Base-by-base conservation (phyloP, 768 basidiomycete species). In the Imleria badia region DNA sequence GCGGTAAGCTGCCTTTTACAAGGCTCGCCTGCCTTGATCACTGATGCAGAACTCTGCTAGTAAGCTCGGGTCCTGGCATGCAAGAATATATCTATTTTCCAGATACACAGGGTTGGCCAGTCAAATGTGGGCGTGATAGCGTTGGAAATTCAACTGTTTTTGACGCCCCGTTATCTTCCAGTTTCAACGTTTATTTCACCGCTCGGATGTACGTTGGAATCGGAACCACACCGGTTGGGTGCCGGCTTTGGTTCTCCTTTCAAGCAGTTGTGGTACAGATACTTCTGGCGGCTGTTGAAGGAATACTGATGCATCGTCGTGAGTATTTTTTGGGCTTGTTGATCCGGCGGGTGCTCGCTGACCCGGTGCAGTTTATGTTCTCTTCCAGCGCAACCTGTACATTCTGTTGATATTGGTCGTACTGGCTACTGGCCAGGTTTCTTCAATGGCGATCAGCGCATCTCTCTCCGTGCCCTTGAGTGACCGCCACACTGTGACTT, bases 161-260 rank as follows among this genome's bases (percentile, higher is more conserved):
- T 12, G 7, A 29, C 11, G 13, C 23, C 11, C 12, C n/a, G 33
- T 41, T 38, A 5, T 33, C 12, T 15, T 17, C 30, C 30, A 67
- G 64, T 17, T 67, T 61, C n/a, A 67, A 63, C 26, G 44, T 67
- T 4, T 65, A 57, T 38, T 61, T 67, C 43, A 38, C 56, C 0
- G 14, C 43, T 19, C 55, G 64, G 13, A 66, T 67, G 58, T 50
- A 54, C 11, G 20, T 26, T 8, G 61, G 60, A 6, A 11, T 58
- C 15, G n/a, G 19, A 5, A 53, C 52, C n/a, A 20, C 55, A 3
- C 36, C 48, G 3, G n/a, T n/a, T 4, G 46, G 35, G 3, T 67
- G 66, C 41, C 54, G 19, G 11, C 17, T 23, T 19, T 67, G 66
- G 66, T 58, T 54, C 29, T 7, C 12, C 14, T 67, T 56, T 41